Conservation (phyloP, 371 early-diverging fungal species). For the Basidiobolus meristosporus region DNA sequence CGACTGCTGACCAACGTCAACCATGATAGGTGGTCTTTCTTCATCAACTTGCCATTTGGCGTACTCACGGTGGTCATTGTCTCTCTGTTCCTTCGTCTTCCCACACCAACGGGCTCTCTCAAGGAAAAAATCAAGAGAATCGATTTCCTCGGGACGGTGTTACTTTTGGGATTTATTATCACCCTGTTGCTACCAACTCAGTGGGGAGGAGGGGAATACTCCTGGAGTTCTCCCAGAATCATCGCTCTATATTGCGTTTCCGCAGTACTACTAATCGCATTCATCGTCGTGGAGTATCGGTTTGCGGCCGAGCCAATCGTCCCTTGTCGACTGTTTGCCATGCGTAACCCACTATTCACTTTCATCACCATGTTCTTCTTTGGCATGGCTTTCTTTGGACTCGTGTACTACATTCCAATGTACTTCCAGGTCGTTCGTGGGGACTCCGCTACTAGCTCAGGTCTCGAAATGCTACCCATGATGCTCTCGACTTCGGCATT, state of each 20-base stretch:
- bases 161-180: conserved; percentile 1
- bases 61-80: conserved; percentile 25
- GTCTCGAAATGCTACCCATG: conserved; percentile 33
- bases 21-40: conserved; percentile 56
- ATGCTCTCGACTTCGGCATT: conserved; percentile 23
- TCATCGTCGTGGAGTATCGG: conserved; percentile 31
- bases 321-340: conserved; percentile 19
- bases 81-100: conserved; percentile 26
- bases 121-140: conserved; percentile 22
- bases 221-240: conserved; percentile 30
- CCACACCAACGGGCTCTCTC: conserved; percentile 14
- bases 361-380: conserved; percentile 23
- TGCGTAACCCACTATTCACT: conserved; percentile 19
- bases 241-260: conserved; percentile 33
- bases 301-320: conserved; percentile 31
- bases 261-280: conserved; percentile 38
- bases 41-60: conserved; percentile 52
- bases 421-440: conserved; percentile 28
- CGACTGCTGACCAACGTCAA: too few relatives aligned
- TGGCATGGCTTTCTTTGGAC: conserved; percentile 46
- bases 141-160: conserved; percentile 1
- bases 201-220: conserved; percentile 26
- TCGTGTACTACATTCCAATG: conserved; percentile 47
- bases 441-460: conserved; percentile 25
- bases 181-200: conserved; percentile 1